Percentiles rank a stretch among this genome's conserved stretches.
phyloP scores from a whole-genome alignment of 768 basidiomycete species.

The Lactarius sp. region DNA sequence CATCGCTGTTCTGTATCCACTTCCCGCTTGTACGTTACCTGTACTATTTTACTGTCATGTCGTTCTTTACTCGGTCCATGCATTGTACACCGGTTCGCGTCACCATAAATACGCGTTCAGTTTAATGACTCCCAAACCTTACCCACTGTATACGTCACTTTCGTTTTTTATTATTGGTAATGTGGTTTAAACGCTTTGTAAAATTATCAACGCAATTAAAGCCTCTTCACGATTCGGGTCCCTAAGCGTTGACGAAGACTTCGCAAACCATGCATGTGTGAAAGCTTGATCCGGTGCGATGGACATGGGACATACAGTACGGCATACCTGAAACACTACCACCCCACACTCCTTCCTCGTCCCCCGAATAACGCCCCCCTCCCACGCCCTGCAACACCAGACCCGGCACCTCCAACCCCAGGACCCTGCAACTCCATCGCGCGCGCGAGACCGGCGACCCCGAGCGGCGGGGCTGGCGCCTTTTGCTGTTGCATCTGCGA shows the following conservation, averaged over 20 bases:
- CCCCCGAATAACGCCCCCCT: constrained; percentile 22
- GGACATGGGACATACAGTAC: background rate
- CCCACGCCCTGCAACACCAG: constrained; percentile 15
- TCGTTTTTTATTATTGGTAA: constrained; percentile 6
- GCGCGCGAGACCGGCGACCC: constrained; percentile 15
- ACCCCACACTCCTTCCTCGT: constrained; percentile 21
- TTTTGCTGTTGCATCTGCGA: constrained; percentile 28
- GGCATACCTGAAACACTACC: constrained; percentile 9
- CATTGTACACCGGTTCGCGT: constrained; percentile 2
- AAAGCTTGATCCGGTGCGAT: background rate
- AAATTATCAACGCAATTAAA: background rate
- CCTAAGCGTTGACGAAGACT: background rate
- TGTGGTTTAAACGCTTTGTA: background rate
- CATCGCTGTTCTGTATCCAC: constrained; percentile 11
- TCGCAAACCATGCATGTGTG: no score
- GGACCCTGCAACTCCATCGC: constrained; percentile 21
- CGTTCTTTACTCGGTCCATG: background rate
- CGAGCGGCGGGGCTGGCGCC: constrained; percentile 34
- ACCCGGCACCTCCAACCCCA: constrained; percentile 6
- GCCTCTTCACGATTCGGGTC: constrained; percentile 1
- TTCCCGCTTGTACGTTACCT: constrained; percentile 9
- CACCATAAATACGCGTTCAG: constrained; percentile 1
- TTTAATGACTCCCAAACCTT: constrained; percentile 7
- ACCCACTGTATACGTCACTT: constrained; percentile 1
- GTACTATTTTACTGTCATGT: constrained; percentile 4